phyloP scores from a whole-genome alignment of 2,329 filamentous ascomycete genomes.

The Diaporthe vexans region DNA sequence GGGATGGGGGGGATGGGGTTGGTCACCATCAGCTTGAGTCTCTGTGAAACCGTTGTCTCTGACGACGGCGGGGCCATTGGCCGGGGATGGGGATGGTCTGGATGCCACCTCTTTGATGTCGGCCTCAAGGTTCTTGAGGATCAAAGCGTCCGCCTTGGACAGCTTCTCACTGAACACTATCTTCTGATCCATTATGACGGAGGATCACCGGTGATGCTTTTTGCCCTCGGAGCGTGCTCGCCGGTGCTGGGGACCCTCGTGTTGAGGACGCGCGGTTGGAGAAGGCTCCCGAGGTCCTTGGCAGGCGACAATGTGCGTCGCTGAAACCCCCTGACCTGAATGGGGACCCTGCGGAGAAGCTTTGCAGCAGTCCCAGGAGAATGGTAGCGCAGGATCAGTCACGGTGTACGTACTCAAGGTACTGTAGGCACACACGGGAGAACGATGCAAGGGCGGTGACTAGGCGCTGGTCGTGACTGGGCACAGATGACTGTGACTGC shows the following conservation, averaged over 20 bases:
- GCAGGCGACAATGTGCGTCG: constrained; percentile 1
- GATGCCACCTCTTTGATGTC: constrained; percentile 52
- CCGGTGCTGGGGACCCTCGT: neutral
- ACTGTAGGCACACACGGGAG: neutral
- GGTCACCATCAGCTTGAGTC: constrained; percentile 29
- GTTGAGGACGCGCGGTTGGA: constrained; percentile 2
- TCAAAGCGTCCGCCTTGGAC: constrained; percentile 57
- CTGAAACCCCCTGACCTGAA: neutral
- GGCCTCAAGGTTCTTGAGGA: constrained; percentile 56
- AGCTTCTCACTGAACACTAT: constrained; percentile 57
- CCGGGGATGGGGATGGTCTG: constrained; percentile 33
- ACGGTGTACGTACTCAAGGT: neutral
- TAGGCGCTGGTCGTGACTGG: neutral
- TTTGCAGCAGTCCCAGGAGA: constrained; percentile 13
- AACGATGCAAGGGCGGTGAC: constrained; percentile 9
- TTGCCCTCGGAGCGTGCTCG: neutral
- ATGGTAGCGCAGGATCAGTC: constrained; percentile 6
- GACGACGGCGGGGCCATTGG: constrained; percentile 32
- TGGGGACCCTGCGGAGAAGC: constrained; percentile 14
- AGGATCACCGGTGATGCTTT: neutral
- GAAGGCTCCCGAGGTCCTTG: constrained; percentile 14
- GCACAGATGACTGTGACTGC: constrained; percentile 10
- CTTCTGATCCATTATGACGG: constrained; percentile 48
- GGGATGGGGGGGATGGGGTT: constrained; percentile 9
- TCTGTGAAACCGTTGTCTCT: constrained; percentile 32